Evolutionary conservation across 345 rosid species (phyloP).

Genomic region (Zanthoxylum bungeanum): DNA sequence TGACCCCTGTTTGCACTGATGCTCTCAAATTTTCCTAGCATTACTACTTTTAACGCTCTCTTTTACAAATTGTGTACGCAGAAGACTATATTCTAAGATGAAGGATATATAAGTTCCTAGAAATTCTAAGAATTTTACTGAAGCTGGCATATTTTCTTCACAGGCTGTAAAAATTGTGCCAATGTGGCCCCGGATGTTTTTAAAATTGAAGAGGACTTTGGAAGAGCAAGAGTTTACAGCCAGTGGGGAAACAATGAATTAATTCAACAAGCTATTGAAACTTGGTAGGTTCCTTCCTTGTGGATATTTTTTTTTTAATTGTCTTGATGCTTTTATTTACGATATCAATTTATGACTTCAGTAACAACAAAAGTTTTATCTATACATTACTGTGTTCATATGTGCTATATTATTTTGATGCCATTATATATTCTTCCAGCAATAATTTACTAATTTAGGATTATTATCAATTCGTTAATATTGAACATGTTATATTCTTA

Average conservation of each 20-base stretch:
- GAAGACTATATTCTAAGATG: background rate
- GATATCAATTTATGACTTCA: background rate
- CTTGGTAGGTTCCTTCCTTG: constrained; percentile 50
- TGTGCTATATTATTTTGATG: background rate
- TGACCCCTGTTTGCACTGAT: constrained; percentile 74
- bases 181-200: constrained; percentile 71
- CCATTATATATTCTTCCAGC: background rate
- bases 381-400: background rate
- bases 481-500: background rate
- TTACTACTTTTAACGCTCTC: background rate
- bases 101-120: background rate
- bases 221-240: constrained; percentile 83
- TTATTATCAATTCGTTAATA: background rate
- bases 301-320: background rate
- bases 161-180: constrained; percentile 97
- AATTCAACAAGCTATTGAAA: constrained; percentile 83
- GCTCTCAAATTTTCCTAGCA: constrained; percentile 29
- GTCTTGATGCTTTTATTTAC: background rate
- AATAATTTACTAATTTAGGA: background rate
- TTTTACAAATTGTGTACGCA: background rate
- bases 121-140: background rate
- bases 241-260: constrained; percentile 60
- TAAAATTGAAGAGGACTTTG: constrained; percentile 85
- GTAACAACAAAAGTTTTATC: background rate
- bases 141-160: constrained; percentile 1